phyloP scores from a whole-genome alignment of 2,329 filamentous ascomycete species.

The Talaromyces rugulosus region DNA sequence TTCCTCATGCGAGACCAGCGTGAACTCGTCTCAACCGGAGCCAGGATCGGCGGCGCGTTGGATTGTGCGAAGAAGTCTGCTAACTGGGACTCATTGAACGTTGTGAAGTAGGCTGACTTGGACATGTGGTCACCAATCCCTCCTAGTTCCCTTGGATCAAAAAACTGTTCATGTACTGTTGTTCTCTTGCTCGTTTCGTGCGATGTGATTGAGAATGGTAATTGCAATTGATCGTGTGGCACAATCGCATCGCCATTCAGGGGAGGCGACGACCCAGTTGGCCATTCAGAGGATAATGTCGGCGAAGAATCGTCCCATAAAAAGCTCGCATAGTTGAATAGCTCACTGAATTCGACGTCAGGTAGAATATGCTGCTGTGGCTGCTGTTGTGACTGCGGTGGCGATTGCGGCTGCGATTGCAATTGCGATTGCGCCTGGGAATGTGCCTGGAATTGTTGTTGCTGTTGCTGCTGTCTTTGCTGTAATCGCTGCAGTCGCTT shows the following conservation, averaged over 20 bases:
- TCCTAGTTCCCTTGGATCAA: neutral
- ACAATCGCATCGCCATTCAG: neutral
- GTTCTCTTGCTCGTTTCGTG: constrained; percentile 1
- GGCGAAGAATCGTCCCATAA: constrained; percentile 8
- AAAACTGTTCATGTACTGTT: neutral
- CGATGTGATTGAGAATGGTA: neutral
- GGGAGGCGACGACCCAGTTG: constrained; percentile 3
- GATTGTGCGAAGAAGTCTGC: constrained; percentile 6
- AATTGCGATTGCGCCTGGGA: neutral
- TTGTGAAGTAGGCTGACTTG: neutral
- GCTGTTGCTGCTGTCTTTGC: neutral
- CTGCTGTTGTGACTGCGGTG: neutral
- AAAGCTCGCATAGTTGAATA: constrained; percentile 11
- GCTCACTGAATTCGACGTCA: constrained; percentile 8
- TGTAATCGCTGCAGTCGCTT: neutral
- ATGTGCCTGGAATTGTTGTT: neutral
- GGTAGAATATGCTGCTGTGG: neutral
- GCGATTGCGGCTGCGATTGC: neutral
- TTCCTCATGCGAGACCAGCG: constrained; percentile 50
- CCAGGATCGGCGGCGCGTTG: constrained; percentile 26
- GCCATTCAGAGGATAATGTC: neutral
- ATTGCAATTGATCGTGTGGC: constrained; percentile 2
- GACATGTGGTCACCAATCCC: neutral
- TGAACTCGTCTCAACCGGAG: constrained; percentile 51
- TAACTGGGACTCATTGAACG: constrained; percentile 2